These are phyloP conservation scores for Neodidymelliopsis sp. DNA, from an alignment of 2,329 filamentous ascomycete genomes.

Conservation along the genomic window DNA sequence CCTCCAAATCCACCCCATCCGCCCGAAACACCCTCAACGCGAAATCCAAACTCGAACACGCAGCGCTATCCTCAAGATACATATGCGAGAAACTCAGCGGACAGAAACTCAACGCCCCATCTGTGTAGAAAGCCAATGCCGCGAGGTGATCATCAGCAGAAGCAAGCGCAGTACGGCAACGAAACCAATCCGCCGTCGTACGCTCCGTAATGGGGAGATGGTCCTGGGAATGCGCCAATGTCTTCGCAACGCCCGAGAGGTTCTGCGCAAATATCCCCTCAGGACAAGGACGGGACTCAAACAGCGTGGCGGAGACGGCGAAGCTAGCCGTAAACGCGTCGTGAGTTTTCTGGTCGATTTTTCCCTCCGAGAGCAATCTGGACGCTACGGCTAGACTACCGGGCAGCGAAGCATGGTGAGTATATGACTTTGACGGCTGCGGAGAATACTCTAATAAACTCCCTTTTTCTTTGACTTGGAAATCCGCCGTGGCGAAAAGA, in stretches of 20 bases:
- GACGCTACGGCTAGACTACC: not conserved
- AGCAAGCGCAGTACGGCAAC: constrained; percentile 27
- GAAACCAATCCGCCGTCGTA: constrained; percentile 55
- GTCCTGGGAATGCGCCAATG: constrained; percentile 47
- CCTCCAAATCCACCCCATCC: constrained; percentile 49
- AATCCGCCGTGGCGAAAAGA: constrained; percentile 57
- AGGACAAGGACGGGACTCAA: constrained; percentile 48
- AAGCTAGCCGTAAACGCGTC: constrained; percentile 40
- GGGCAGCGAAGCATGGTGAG: constrained; percentile 25
- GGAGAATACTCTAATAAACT: constrained; percentile 50
- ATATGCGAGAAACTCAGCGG: constrained; percentile 54
- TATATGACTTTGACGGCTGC: constrained; percentile 45
- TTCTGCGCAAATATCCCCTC: constrained; percentile 57
- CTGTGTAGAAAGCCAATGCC: constrained; percentile 55
- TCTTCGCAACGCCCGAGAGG: constrained; percentile 51
- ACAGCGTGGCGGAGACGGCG: constrained; percentile 36
- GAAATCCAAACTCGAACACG: constrained; percentile 60
- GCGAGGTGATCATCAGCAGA: constrained; percentile 47
- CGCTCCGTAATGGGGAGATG: constrained; percentile 42
- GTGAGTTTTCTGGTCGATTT: constrained; percentile 23
- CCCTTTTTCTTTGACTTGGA: constrained; percentile 53
- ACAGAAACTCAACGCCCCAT: constrained; percentile 55
- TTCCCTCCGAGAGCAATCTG: constrained; percentile 18
- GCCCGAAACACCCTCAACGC: constrained; percentile 54
- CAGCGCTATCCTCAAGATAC: constrained; percentile 55